Conservation (phyloP, 2,329 filamentous ascomycete genomes). For the Sclerotinia minor region DNA sequence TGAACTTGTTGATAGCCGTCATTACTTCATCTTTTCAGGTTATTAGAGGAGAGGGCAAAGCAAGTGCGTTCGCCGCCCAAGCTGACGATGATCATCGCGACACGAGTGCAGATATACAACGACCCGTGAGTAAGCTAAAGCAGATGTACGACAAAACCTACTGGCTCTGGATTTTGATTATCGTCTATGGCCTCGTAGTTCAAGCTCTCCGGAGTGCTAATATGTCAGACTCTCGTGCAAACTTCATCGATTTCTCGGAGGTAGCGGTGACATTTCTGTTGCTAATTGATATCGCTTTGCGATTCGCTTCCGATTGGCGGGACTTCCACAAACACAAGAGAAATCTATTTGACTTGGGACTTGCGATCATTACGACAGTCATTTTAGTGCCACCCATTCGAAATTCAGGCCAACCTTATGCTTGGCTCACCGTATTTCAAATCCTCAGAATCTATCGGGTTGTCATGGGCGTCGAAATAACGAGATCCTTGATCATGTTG, state of each 20-base stretch:
- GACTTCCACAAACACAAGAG: slow-evolving; percentile 70
- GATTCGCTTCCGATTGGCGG: slow-evolving; percentile 77
- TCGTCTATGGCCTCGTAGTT: slow-evolving; percentile 75
- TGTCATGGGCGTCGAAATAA: slow-evolving; percentile 85
- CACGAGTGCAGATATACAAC: slow-evolving; percentile 41
- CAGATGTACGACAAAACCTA: slow-evolving; percentile 71
- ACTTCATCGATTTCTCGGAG: slow-evolving; percentile 72
- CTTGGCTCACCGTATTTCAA: slow-evolving; percentile 90
- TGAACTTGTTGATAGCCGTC: slow-evolving; percentile 91
- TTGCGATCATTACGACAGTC: slow-evolving; percentile 78
- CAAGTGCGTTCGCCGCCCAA: slow-evolving; percentile 85
- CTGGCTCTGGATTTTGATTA: slow-evolving; percentile 77
- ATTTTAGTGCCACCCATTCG: slow-evolving; percentile 84
- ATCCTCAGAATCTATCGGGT: slow-evolving; percentile 89
- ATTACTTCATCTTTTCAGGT: slow-evolving; percentile 99
- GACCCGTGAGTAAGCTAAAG: slow-evolving; percentile 59
- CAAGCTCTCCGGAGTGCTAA: slow-evolving; percentile 74
- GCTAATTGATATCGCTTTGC: slow-evolving; percentile 77
- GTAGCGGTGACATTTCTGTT: slow-evolving; percentile 75
- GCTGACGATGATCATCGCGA: slow-evolving; percentile 52
- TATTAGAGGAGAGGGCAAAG: slow-evolving; percentile 92
- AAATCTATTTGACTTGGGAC: slow-evolving; percentile 77
- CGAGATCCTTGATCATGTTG: slow-evolving; percentile 78
- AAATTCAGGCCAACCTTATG: slow-evolving; percentile 69
- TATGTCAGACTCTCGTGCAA: slow-evolving; percentile 63